These are phyloP conservation scores for Zalaria sp. DNA, from an alignment of 2,329 filamentous ascomycete species.

Conservation along the genomic window DNA sequence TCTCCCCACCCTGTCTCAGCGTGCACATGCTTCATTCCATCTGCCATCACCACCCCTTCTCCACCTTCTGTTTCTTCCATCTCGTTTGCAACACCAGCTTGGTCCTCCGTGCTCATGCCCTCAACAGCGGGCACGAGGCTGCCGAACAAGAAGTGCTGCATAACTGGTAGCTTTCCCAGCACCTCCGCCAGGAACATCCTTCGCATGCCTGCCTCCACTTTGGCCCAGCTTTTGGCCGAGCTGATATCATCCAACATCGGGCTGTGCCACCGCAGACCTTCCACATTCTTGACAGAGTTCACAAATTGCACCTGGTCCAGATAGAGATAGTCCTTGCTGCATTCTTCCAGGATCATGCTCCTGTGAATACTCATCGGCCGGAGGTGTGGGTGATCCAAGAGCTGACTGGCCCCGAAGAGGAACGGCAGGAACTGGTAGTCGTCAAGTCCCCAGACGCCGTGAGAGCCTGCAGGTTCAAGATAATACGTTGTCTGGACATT, in stretches of 20 bases:
- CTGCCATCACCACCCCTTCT: constrained; percentile 49
- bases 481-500: constrained; percentile 85
- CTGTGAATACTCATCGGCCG: constrained; percentile 60
- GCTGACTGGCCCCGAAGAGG: constrained; percentile 33
- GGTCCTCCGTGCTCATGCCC: constrained; percentile 59
- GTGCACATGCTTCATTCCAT: constrained; percentile 57
- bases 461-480: constrained; percentile 58
- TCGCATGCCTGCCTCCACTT: constrained; percentile 89
- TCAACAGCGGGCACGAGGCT: constrained; percentile 65
- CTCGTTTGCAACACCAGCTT: constrained; percentile 35
- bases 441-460: constrained; percentile 39
- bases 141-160: constrained; percentile 97
- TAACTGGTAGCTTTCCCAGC: constrained; percentile 82
- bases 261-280: constrained; percentile 87
- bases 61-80: constrained; percentile 31
- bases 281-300: constrained; percentile 90
- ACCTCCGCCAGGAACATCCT: constrained; percentile 96
- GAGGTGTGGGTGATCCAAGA: constrained; percentile 51
- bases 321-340: constrained; percentile 71
- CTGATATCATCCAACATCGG: constrained; percentile 98
- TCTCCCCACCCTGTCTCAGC: constrained; percentile 67
- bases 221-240: constrained; percentile 74
- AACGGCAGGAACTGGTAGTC: constrained; percentile 41
- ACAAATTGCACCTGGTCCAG: constrained; percentile 88
- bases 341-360: constrained; percentile 74